Base-by-base conservation (phyloP, 805 yeast species). In the Jamesozyma rosinii region DNA sequence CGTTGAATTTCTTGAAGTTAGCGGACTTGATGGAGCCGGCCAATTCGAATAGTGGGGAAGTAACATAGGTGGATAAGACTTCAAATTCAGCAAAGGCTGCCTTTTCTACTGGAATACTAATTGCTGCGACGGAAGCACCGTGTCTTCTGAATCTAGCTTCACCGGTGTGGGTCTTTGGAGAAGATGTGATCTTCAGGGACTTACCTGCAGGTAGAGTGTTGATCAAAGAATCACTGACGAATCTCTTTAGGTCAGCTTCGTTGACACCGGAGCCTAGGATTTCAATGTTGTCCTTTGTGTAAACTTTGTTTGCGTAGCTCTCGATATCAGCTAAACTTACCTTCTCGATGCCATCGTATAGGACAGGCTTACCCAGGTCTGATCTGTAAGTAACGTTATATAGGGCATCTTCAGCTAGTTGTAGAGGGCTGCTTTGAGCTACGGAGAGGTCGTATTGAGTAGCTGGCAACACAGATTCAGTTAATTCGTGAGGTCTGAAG, bases 301-400 rank as follows among this genome's bases (percentile, higher is more conserved):
- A 87, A 43, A 74, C 83, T 56, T 75, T 67, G 51, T 75, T 65
- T 49, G 95, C 89, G 62, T 70, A 85, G 36, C 64, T 64, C 55
- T 75, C 71, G 59, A 92, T 72, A 47, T 82, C 87, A 43, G 80
- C 87, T 43, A 76, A 56, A 30, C 81, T 49, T 53, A 78, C 69
- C 54, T 71, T 68, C 50, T 73, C 65, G 50, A 75, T 73, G 48
- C 85, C 83, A 64, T 83, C 83, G 63, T 76, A 85, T 64, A 74
- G 74, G 57, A 86, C 72, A 51, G 95, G 82, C 67, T 81, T 77
- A 59, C 96, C 97, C 58, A 85, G 77, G 43, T 95, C 97, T 48
- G 67, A 71, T 74, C 92, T 84, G 79, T 83, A 92, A 40, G 95
- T 77, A 47, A 79, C 69, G 54, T 78, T 77, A 69, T 85, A 90